These are phyloP conservation scores for Aspergillus leporis DNA, from an alignment of 495 filamentous ascomycete genomes.

Conservation along the genomic window DNA sequence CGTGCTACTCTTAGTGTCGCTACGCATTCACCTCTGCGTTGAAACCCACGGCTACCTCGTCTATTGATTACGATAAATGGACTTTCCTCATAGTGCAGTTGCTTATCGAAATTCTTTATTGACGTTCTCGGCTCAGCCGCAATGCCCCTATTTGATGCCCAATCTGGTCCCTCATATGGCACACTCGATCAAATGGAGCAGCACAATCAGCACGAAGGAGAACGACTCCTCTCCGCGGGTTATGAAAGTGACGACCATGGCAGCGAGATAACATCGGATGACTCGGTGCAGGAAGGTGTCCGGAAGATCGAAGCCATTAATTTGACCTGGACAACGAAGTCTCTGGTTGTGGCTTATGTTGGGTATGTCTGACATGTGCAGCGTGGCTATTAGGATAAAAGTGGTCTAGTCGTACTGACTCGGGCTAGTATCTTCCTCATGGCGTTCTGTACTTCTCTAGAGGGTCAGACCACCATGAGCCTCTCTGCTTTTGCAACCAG, in stretches of 20 bases:
- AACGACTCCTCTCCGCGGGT: conserved; percentile 35
- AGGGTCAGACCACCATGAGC: conserved; percentile 55
- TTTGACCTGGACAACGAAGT: conserved; percentile 53
- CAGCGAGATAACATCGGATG: conserved; percentile 27
- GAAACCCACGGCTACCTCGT: conserved; percentile 6
- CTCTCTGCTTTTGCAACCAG: conserved; percentile 59
- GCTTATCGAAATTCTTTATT: conserved; percentile 9
- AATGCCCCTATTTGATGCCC: conserved; percentile 41
- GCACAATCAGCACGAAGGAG: conserved; percentile 33
- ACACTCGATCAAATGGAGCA: conserved; percentile 32
- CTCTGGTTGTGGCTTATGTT: conserved; percentile 55
- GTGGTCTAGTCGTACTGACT: background rate
- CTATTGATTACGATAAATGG: conserved; percentile 27
- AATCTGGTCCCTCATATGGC: conserved; percentile 42
- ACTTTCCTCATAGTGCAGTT: conserved; percentile 12
- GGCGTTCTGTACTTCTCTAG: conserved; percentile 57
- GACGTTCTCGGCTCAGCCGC: conserved; percentile 21
- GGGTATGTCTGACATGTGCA: conserved; percentile 41
- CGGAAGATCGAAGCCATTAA: conserved; percentile 58
- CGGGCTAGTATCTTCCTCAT: conserved; percentile 53
- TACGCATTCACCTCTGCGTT: background rate
- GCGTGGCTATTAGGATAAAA: background rate
- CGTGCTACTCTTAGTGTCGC: background rate
- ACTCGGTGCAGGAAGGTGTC: conserved; percentile 54
- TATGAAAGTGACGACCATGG: conserved; percentile 29